Evolutionary conservation across 192 early-diverging fungal species (phyloP).

Genomic region (Backusella macrospora): DNA sequence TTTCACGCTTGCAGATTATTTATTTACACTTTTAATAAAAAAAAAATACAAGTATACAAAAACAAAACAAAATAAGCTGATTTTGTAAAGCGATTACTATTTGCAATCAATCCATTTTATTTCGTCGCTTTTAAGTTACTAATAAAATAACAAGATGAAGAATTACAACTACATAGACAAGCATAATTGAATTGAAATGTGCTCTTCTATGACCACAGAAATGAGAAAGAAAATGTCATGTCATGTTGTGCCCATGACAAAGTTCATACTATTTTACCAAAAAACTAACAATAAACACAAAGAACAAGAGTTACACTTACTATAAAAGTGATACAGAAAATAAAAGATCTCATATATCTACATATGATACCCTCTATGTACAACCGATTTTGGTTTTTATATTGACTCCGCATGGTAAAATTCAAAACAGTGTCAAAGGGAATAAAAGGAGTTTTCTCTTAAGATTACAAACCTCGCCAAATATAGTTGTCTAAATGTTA

Average conservation of each 20-base stretch:
- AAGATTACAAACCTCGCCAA: neutral
- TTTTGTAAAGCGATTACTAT: neutral
- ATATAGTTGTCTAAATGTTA: neutral
- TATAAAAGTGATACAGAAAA: constrained; percentile 3
- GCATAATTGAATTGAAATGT: too few relatives aligned
- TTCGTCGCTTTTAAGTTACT: neutral
- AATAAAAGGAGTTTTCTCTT: constrained; percentile 15
- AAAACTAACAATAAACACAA: too few relatives aligned
- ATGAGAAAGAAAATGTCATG: neutral
- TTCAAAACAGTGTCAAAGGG: neutral
- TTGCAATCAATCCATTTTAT: neutral
- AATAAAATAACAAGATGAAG: too few relatives aligned
- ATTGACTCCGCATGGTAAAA: neutral
- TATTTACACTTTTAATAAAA: too few relatives aligned
- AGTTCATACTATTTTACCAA: neutral
- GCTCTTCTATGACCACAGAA: neutral
- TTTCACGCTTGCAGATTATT: too few relatives aligned
- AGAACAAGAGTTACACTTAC: neutral
- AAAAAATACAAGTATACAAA: too few relatives aligned
- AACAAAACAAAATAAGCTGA: neutral
- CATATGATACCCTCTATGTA: too few relatives aligned
- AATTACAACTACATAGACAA: too few relatives aligned
- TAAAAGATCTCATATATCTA: constrained; percentile 1
- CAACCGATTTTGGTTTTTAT: neutral
- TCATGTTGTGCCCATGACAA: neutral